A percentile compares a stretch with the other conserved stretches of the same genome.
phyloP scores from a whole-genome alignment of 352 stramenopile genomes.

The Elongisporangium undulatum region DNA sequence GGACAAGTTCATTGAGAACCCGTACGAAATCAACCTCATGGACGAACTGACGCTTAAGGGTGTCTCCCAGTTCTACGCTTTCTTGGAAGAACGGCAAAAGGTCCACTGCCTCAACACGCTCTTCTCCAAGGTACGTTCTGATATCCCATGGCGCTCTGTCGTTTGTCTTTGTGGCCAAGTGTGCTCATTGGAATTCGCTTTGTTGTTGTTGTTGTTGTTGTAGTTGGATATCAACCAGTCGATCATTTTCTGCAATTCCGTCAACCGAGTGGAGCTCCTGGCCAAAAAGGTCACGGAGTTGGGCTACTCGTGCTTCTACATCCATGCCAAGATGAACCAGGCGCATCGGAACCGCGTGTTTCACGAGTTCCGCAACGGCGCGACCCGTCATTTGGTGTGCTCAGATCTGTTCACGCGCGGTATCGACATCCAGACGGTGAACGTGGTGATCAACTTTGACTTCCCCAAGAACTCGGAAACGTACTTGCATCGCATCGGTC shows the following conservation, averaged over 20 bases:
- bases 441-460: slow-evolving; percentile 99
- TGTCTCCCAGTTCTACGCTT: slow-evolving; percentile 99
- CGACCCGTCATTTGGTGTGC: slow-evolving; percentile 96
- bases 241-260: slow-evolving; percentile 99
- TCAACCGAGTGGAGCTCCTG: slow-evolving; percentile 98
- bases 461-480: slow-evolving; percentile 99
- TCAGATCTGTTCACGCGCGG: slow-evolving; percentile 99
- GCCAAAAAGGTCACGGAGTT: slow-evolving; percentile 99
- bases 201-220: slow-evolving; percentile 36
- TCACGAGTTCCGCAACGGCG: slow-evolving; percentile 99
- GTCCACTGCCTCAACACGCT: slow-evolving; percentile 99
- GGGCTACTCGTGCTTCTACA: slow-evolving; percentile 99
- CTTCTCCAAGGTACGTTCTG: slow-evolving; percentile 87
- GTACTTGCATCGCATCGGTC: slow-evolving; percentile 99
- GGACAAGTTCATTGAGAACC: slow-evolving; percentile 97
- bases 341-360: slow-evolving; percentile 99
- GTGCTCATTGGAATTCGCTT: slow-evolving; percentile 15
- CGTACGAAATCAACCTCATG: slow-evolving; percentile 99
- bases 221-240: slow-evolving; percentile 99
- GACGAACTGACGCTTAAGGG: slow-evolving; percentile 98
- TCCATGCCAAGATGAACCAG: slow-evolving; percentile 99
- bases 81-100: slow-evolving; percentile 99
- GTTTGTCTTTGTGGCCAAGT: neutral
- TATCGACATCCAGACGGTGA: slow-evolving; percentile 99
- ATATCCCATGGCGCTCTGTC: neutral